Evolutionary conservation across 2,329 filamentous ascomycete species (phyloP), one percentile per base, ranked within the genome.

Genomic region (Aureobasidium sp.): DNA sequence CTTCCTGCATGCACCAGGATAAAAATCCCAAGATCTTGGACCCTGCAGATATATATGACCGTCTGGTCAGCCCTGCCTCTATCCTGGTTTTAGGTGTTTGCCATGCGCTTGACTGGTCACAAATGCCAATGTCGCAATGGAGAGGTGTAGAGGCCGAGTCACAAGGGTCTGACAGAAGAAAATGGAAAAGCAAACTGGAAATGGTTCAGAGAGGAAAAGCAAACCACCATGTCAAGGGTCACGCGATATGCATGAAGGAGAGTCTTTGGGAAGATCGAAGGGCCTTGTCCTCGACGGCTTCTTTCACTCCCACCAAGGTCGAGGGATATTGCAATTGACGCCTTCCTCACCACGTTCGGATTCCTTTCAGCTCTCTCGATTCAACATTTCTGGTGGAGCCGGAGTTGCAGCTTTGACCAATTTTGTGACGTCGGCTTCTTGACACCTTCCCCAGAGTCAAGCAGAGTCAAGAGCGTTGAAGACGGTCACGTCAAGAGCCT

Each of bases 401-500:
- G 7, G 24, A 41, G 6, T 17, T 8, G 24, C 38, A 25, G 38
- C 38, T 27, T 41, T 41, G 38, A 41, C 24, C 38, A 41, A 3
- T n/a, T 6, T 34, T n/a, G 29, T 45, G 41, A 45, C 41, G 41
- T 45, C 41, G 21, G 2, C 2, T 14, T 12, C 11, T 34, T 41
- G 6, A 25, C 41, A 45, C 27, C 41, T 45, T 45, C 41, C 41
- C 41, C 41, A 45, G 41, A 34, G 30, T 34, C 14, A 12, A 29
- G 7, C 7, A 12, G 27, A 12, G 12, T 14, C 12, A 34, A 12
- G 6, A 10, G 6, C 30, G 14, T 14, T 30, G 39, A 19, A 27
- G 3, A 8, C 12, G 27, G 19, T 45, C 41, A 45, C 41, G 41
- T 45, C 41, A 45, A 45, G 41, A 27, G 34, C 42, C 44, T 48